These are phyloP conservation scores for Falciphora oryzae DNA, from an alignment of 2,329 filamentous ascomycete species.

Conservation along the genomic window DNA sequence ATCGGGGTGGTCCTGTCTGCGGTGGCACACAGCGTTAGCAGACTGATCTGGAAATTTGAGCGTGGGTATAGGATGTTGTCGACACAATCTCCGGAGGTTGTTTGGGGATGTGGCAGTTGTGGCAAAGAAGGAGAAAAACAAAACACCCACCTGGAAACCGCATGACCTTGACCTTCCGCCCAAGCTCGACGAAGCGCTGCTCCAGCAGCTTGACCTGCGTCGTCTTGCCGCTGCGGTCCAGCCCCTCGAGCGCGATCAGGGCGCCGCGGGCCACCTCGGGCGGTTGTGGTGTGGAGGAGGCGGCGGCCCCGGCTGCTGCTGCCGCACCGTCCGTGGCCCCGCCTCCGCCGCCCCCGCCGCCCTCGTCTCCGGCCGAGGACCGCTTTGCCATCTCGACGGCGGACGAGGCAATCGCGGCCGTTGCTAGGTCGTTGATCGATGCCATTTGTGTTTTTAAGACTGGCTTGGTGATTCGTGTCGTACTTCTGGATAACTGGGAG, in stretches of 20 bases:
- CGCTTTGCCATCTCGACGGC: constrained; percentile 9
- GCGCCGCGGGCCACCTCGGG: constrained; percentile 47
- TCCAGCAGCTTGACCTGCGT: constrained; percentile 74
- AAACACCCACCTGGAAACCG: constrained; percentile 48
- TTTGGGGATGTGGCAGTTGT: background rate
- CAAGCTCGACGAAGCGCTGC: constrained; percentile 44
- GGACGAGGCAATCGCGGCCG: constrained; percentile 15
- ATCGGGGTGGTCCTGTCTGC: constrained; percentile 77
- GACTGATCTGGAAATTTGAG: too few species aligned
- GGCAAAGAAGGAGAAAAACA: background rate
- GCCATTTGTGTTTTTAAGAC: constrained; percentile 16
- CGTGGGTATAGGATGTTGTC: too few species aligned
- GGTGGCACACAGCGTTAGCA: background rate
- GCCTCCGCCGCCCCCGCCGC: background rate
- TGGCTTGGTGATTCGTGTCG: background rate
- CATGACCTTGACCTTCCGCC: constrained; percentile 45
- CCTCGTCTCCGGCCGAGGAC: background rate
- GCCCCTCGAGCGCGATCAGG: constrained; percentile 78
- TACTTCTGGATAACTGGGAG: background rate
- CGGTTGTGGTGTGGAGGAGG: constrained; percentile 4
- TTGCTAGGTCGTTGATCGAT: constrained; percentile 45
- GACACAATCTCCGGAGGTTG: too few species aligned
- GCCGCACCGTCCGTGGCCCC: constrained; percentile 1
- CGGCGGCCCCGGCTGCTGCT: background rate
- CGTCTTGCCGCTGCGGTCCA: constrained; percentile 88